Evolutionary conservation across 2,329 filamentous ascomycete species (phyloP).

Genomic region (Knoxdaviesia capensis): DNA sequence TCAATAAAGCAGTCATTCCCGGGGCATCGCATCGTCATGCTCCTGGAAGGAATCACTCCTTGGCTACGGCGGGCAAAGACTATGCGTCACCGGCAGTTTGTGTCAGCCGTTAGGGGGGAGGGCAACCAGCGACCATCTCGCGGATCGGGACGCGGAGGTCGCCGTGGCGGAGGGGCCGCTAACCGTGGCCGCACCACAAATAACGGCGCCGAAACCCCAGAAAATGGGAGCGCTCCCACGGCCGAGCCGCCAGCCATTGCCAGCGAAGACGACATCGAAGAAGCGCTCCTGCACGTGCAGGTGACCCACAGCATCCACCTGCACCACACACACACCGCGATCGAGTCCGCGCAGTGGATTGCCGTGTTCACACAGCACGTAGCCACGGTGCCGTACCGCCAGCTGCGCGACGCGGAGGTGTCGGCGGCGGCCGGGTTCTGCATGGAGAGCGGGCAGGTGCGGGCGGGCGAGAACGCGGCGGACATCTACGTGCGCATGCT

Average conservation of each 20-base stretch:
- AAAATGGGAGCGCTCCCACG: constrained; percentile 10
- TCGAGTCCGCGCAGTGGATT: constrained; percentile 56
- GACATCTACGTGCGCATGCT: constrained; percentile 61
- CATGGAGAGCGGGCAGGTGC: constrained; percentile 62
- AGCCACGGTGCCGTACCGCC: constrained; percentile 53
- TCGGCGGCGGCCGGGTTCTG: constrained; percentile 45
- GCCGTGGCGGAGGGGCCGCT: constrained; percentile 4
- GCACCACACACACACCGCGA: constrained; percentile 40
- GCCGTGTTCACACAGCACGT: constrained; percentile 59
- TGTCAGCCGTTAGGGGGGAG: constrained; percentile 35
- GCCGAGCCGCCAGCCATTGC: constrained; percentile 12
- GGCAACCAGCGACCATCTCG: too few species aligned
- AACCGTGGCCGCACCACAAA: background rate
- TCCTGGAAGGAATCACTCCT: constrained; percentile 46
- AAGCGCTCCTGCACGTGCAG: constrained; percentile 50
- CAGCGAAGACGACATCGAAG: constrained; percentile 53
- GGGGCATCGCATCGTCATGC: constrained; percentile 37
- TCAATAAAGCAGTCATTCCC: constrained; percentile 33
- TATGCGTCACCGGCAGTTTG: constrained; percentile 46
- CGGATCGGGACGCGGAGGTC: too few species aligned
- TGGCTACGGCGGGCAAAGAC: constrained; percentile 53
- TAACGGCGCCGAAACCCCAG: constrained; percentile 8
- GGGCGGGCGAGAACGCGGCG: constrained; percentile 39
- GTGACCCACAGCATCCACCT: constrained; percentile 45
- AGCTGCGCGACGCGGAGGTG: constrained; percentile 24